Conservation (phyloP, 371 early-diverging fungal genomes). For the Smittium culicis region DNA sequence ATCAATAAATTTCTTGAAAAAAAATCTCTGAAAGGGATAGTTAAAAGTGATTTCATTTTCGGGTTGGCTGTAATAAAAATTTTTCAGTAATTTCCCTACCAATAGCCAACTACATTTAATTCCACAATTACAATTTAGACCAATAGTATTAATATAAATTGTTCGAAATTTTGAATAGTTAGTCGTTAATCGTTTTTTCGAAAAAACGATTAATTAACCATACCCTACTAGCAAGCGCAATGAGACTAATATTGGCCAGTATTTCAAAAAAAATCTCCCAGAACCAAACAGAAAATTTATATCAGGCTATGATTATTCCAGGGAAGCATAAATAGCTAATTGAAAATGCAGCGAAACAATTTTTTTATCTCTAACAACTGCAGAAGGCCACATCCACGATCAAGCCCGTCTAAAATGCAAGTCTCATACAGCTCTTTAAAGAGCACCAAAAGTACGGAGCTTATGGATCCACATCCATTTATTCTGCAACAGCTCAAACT, state of each 20-base stretch:
- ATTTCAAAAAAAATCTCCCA: background rate
- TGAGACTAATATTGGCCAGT: background rate
- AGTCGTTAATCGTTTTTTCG: too few species aligned
- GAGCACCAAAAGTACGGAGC: background rate
- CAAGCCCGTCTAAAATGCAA: background rate
- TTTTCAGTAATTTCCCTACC: too few species aligned
- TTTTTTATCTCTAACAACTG: background rate
- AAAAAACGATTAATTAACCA: too few species aligned
- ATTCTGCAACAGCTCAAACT: background rate
- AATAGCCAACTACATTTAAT: too few species aligned
- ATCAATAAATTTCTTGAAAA: too few species aligned
- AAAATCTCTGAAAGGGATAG: too few species aligned
- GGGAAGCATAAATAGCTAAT: background rate
- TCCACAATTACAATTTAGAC: too few species aligned
- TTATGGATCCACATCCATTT: background rate
- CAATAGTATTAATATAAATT: too few species aligned
- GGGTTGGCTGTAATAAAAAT: too few species aligned
- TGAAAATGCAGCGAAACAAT: background rate
- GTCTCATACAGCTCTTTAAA: background rate
- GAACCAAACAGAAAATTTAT: background rate
- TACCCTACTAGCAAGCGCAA: too few species aligned
- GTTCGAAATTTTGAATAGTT: too few species aligned
- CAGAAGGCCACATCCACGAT: background rate
- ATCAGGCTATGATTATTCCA: background rate
- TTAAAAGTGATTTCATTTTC: too few species aligned